Evolutionary conservation across 768 basidiomycete species (phyloP).

Genomic region (Boletus rufocinnamomeus): DNA sequence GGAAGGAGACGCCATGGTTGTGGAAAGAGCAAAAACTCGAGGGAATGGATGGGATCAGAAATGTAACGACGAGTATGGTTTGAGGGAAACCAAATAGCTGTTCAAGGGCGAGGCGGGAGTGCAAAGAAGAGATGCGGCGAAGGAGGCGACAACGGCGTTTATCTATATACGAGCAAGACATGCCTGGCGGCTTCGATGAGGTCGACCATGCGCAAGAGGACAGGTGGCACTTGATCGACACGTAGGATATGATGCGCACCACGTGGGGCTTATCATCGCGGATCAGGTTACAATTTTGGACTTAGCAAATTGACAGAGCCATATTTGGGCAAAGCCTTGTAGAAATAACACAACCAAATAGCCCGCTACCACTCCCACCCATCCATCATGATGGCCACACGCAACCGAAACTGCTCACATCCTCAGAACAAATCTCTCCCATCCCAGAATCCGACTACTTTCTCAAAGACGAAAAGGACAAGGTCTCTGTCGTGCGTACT

Average conservation of each 20-base stretch:
- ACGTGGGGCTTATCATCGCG: conserved; percentile 38
- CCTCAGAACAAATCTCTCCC: no score
- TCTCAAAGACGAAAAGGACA: no score
- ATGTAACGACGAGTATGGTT: conserved; percentile 5
- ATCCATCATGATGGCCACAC: no score
- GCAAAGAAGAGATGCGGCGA: conserved; percentile 24
- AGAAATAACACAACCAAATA: no score
- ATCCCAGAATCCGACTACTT: no score
- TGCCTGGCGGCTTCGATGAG: conserved; percentile 40
- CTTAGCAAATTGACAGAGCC: no score
- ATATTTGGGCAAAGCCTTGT: no score
- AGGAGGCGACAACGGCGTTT: conserved; percentile 23
- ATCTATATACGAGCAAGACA: conserved; percentile 32
- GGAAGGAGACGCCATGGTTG: conserved; percentile 31
- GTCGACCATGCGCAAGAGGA: conserved; percentile 32
- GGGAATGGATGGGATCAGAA: conserved; percentile 13
- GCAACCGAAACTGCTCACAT: no score
- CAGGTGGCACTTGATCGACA: conserved; percentile 25
- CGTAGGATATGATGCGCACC: conserved; percentile 35
- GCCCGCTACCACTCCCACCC: no score
- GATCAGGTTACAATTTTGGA: no score
- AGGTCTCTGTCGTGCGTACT: no score
- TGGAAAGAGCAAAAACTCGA: conserved; percentile 13
- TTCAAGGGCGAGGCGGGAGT: conserved; percentile 18
- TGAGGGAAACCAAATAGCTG: conserved; percentile 12